A percentile compares a stretch with the other conserved stretches of the same genome.
phyloP scores from a whole-genome alignment of 2,329 filamentous ascomycete genomes.

The Dendryphion nanum region DNA sequence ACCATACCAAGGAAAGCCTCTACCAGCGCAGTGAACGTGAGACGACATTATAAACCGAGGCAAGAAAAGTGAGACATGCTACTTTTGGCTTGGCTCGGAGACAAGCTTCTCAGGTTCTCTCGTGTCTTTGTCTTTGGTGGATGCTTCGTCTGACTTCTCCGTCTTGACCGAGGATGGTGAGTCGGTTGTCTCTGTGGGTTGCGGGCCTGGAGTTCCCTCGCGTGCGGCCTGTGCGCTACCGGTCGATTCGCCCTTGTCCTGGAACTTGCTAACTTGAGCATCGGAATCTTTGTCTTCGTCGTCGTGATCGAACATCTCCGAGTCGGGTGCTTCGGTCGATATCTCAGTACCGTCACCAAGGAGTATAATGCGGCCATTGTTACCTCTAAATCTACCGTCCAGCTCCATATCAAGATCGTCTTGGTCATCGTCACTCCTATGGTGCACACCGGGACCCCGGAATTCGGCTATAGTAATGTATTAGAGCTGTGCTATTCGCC shows the following conservation, averaged over 20 bases:
- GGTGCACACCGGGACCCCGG: slow-evolving; percentile 50
- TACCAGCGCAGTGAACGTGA: no score
- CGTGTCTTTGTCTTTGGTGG: slow-evolving; percentile 10
- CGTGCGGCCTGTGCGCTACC: slow-evolving; percentile 18
- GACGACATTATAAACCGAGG: no score
- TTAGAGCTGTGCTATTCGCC: slow-evolving; percentile 38
- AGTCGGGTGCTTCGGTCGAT: slow-evolving; percentile 81
- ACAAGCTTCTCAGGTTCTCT: slow-evolving; percentile 18
- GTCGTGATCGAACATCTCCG: slow-evolving; percentile 91
- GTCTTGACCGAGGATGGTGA: slow-evolving; percentile 39
- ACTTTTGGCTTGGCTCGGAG: slow-evolving; percentile 12
- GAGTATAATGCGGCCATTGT: slow-evolving; percentile 86
- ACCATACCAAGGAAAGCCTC: no score
- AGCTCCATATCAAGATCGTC: slow-evolving; percentile 71
- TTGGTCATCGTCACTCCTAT: slow-evolving; percentile 50
- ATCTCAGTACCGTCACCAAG: slow-evolving; percentile 94
- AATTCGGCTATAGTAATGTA: slow-evolving; percentile 47
- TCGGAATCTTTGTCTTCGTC: slow-evolving; percentile 82
- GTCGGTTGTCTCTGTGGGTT: slow-evolving; percentile 25
- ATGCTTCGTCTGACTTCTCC: slow-evolving; percentile 30
- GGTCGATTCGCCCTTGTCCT: slow-evolving; percentile 19
- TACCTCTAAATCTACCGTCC: slow-evolving; percentile 66
- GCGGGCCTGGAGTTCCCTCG: slow-evolving; percentile 25
- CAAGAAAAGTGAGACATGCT: no score
- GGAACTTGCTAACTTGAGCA: slow-evolving; percentile 74